Percentiles rank a stretch among this genome's conserved stretches.
phyloP scores from a whole-genome alignment of 2,329 filamentous ascomycete species.

The Fusarium tanahbumbuense region DNA sequence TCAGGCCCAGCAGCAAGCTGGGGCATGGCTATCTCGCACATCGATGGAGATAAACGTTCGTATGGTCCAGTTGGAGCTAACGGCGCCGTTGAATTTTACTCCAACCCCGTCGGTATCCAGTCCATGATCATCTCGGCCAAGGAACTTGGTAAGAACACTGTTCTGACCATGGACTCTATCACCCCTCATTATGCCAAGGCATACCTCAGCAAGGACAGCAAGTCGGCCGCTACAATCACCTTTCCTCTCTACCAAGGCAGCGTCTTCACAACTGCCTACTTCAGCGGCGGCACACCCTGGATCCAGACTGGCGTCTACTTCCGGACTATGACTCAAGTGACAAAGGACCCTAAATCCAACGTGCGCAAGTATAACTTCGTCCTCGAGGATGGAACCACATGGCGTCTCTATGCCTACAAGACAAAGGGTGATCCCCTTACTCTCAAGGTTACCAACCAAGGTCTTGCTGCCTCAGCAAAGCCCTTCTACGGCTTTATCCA shows the following conservation, averaged over 20 bases:
- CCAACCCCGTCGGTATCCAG: constrained; percentile 85
- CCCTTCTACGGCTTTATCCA: constrained; percentile 85
- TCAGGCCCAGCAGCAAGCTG: constrained; percentile 72
- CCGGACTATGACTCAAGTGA: constrained; percentile 69
- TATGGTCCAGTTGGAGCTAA: constrained; percentile 69
- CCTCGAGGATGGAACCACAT: constrained; percentile 77
- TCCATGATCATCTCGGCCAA: constrained; percentile 82
- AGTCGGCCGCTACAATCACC: constrained; percentile 70
- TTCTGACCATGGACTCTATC: constrained; percentile 64
- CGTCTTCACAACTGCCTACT: constrained; percentile 84
- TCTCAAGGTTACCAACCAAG: constrained; percentile 75
- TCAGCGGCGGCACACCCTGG: constrained; percentile 75
- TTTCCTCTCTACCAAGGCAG: constrained; percentile 92
- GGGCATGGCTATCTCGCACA: constrained; percentile 82
- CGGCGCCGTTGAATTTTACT: constrained; percentile 76
- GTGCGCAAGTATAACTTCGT: constrained; percentile 81
- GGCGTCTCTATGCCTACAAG: constrained; percentile 82
- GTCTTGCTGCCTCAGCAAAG: constrained; percentile 70
- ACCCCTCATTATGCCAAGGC: constrained; percentile 73
- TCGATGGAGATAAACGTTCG: constrained; percentile 73
- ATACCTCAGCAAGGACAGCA: constrained; percentile 69
- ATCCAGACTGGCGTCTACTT: constrained; percentile 83
- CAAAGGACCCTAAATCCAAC: constrained; percentile 68
- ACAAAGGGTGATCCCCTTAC: constrained; percentile 69
- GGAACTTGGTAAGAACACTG: constrained; percentile 73